Evolutionary conservation across 176 grass and related monocot species (phyloP).

Genomic region (Chloris gayana): DNA sequence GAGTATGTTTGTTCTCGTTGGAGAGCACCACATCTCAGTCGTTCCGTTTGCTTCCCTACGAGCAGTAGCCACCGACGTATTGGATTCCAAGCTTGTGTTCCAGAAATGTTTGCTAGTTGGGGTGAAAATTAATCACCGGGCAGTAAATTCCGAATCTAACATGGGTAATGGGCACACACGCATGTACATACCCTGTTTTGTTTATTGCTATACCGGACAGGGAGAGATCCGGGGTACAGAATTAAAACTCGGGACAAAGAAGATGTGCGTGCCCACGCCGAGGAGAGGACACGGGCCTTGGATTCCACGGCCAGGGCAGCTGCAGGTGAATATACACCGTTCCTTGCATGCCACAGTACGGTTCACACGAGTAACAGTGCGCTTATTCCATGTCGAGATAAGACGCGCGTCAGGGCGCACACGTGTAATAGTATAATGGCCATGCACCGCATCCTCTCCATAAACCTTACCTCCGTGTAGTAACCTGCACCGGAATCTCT

Average conservation of each 20-base stretch:
- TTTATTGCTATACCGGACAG: not conserved
- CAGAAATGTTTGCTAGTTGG: not conserved
- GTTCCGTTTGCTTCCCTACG: no score
- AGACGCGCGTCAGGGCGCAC: not conserved
- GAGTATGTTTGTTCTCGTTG: no score
- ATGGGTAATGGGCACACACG: no score
- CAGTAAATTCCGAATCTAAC: no score
- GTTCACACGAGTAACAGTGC: slow-evolving; percentile 23
- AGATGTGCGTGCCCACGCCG: not conserved
- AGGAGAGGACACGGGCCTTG: not conserved
- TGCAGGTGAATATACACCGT: not conserved
- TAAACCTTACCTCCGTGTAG: not conserved
- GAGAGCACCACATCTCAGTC: no score
- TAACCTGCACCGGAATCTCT: not conserved
- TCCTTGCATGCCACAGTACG: not conserved
- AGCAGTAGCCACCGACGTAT: no score
- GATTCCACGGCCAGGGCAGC: not conserved
- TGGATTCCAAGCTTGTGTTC: no score
- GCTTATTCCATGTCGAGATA: not conserved
- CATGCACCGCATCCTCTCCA: not conserved
- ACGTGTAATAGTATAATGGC: not conserved
- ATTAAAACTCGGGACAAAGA: not conserved
- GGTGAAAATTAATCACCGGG: no score
- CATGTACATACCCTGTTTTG: not conserved
- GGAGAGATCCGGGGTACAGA: not conserved